phyloP scores from a whole-genome alignment of 345 rosid species.

The Angophora floribunda region DNA sequence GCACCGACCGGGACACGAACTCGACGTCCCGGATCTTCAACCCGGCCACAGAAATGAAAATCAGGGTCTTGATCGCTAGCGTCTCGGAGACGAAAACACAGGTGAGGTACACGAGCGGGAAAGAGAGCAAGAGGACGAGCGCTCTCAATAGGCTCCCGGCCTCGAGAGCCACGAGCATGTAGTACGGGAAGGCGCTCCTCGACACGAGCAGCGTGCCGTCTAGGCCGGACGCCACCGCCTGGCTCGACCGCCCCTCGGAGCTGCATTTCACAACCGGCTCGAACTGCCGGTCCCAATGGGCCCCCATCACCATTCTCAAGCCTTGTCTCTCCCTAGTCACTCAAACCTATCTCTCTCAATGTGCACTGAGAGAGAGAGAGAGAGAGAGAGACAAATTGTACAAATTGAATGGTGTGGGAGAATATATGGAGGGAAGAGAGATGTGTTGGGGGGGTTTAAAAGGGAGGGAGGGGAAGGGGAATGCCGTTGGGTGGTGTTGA shows the following conservation, averaged over 20 bases:
- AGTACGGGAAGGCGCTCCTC: constrained; percentile 80
- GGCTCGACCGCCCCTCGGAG: constrained; percentile 52
- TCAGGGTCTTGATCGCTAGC: constrained; percentile 47
- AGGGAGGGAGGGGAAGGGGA: not conserved
- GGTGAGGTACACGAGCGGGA: constrained; percentile 63
- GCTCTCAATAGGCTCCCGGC: constrained; percentile 79
- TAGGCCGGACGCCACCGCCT: constrained; percentile 71
- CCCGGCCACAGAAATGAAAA: constrained; percentile 66
- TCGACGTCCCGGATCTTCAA: constrained; percentile 61
- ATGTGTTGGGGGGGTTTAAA: not conserved
- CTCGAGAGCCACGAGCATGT: constrained; percentile 77
- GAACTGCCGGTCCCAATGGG: constrained; percentile 22
- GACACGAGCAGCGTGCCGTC: constrained; percentile 81
- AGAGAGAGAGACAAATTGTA: not conserved
- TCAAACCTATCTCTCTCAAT: not conserved
- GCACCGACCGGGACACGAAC: constrained; percentile 69
- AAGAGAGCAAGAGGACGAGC: constrained; percentile 44
- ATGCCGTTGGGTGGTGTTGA: not conserved
- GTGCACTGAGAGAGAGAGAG: not conserved
- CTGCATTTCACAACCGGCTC: constrained; percentile 39
- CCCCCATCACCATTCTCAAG: constrained; percentile 35
- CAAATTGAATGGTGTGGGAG: not conserved
- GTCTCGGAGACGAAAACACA: constrained; percentile 60
- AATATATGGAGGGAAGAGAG: too few relatives aligned
- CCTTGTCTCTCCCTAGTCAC: not conserved